These are phyloP conservation scores for Diaporthe helianthi DNA, from an alignment of 2,329 filamentous ascomycete species.

Conservation along the genomic window DNA sequence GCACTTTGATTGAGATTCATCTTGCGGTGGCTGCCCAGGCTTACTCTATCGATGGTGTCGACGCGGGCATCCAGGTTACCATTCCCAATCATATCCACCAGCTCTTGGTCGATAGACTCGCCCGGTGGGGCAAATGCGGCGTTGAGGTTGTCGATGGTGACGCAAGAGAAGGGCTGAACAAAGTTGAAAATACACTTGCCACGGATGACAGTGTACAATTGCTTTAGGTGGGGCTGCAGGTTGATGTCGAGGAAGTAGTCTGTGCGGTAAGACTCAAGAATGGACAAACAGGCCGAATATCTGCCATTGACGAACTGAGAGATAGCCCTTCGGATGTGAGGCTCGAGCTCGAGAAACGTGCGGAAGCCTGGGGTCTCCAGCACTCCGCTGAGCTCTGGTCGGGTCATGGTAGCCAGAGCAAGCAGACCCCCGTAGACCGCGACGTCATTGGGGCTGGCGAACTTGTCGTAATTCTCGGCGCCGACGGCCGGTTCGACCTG, in stretches of 20 bases:
- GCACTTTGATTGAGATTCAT: not conserved
- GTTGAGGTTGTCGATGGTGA: conserved; percentile 81
- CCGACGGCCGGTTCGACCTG: conserved; percentile 58
- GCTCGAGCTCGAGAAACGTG: conserved; percentile 88
- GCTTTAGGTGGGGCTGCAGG: conserved; percentile 74
- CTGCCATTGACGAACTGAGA: conserved; percentile 88
- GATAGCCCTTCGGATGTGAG: conserved; percentile 91
- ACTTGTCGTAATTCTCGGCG: conserved; percentile 68
- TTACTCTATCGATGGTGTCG: conserved; percentile 79
- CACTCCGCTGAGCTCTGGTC: conserved; percentile 73
- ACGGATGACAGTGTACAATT: conserved; percentile 77
- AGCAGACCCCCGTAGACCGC: conserved; percentile 91
- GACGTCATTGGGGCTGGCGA: conserved; percentile 85
- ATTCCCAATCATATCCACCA: conserved; percentile 78
- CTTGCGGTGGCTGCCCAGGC: conserved; percentile 32
- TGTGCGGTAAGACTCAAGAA: conserved; percentile 79
- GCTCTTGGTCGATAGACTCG: conserved; percentile 73
- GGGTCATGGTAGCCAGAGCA: conserved; percentile 87
- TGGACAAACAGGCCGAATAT: conserved; percentile 83
- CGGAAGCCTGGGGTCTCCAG: conserved; percentile 85
- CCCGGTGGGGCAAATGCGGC: conserved; percentile 73
- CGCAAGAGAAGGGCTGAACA: conserved; percentile 86
- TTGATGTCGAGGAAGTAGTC: conserved; percentile 94
- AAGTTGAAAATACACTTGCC: conserved; percentile 95
- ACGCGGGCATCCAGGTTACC: conserved; percentile 79